A percentile compares a stretch with the other conserved stretches of the same genome.
These are phyloP conservation scores for Colletotrichum somersetense DNA, from an alignment of 2,329 filamentous ascomycete genomes.

Conservation along the genomic window DNA sequence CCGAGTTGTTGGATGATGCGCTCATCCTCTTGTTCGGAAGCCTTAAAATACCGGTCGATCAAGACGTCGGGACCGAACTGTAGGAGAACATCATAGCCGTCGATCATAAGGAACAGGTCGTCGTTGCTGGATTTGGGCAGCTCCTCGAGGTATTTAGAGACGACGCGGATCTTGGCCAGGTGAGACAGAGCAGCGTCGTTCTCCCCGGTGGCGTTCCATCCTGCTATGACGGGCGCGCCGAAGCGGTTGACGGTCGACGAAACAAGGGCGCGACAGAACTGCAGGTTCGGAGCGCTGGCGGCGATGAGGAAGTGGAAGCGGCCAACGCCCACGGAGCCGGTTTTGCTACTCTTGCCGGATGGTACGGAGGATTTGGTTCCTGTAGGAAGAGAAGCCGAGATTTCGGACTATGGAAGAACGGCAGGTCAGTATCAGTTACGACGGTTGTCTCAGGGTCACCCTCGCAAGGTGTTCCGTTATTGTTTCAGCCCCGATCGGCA, in stretches of 20 bases:
- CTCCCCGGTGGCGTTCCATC: conserved; percentile 53
- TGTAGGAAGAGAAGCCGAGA: conserved; percentile 37
- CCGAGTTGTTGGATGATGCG: conserved; percentile 65
- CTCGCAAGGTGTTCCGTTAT: conserved; percentile 29
- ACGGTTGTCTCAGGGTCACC: conserved; percentile 27
- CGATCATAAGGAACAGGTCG: conserved; percentile 73
- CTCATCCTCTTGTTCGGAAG: conserved; percentile 65
- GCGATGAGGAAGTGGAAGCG: conserved; percentile 55
- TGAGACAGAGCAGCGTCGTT: conserved; percentile 53
- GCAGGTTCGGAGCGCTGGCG: conserved; percentile 52
- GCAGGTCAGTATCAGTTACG: conserved; percentile 33
- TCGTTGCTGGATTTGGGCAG: conserved; percentile 54
- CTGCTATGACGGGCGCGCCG: conserved; percentile 54
- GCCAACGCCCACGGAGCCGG: conserved; percentile 25
- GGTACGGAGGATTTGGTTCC: conserved; percentile 33
- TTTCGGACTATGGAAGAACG: conserved; percentile 34
- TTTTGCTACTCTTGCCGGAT: conserved; percentile 22
- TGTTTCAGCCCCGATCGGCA: conserved; percentile 35
- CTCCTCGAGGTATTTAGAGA: conserved; percentile 51
- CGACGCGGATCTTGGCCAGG: conserved; percentile 55
- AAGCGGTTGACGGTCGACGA: conserved; percentile 55
- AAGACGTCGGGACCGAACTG: conserved; percentile 74
- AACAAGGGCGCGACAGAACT: conserved; percentile 55
- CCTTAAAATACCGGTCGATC: conserved; percentile 70
- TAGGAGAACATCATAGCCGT: conserved; percentile 74